Evolutionary conservation across 345 rosid species (phyloP).

Genomic region (Eucalyptus leucophloia): DNA sequence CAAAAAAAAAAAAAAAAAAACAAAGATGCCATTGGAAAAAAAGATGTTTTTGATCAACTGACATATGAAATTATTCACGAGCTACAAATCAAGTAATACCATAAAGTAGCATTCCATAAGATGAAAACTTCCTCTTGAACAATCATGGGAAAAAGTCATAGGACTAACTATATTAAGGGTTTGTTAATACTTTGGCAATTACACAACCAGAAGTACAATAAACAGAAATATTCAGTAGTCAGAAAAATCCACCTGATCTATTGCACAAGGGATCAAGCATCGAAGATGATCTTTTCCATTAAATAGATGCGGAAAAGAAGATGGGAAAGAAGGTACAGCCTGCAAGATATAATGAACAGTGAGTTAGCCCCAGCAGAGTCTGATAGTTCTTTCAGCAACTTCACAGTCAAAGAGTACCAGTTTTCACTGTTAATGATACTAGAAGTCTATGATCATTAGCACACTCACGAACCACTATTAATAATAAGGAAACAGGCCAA

Average conservation of each 20-base stretch:
- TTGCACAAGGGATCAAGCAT: constrained; percentile 94
- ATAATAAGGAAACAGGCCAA: not conserved
- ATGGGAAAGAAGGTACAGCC: constrained; percentile 96
- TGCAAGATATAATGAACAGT: constrained; percentile 10
- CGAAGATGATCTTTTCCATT: constrained; percentile 58
- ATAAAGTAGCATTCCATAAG: not conserved
- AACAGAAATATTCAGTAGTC: not conserved
- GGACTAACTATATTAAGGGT: not conserved
- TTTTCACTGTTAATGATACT: not conserved
- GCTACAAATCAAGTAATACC: not conserved
- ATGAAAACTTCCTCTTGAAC: not conserved
- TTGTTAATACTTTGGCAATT: not conserved
- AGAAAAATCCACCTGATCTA: constrained; percentile 63
- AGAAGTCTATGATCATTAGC: not conserved
- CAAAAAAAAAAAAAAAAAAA: not conserved
- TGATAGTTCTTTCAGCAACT: not conserved
- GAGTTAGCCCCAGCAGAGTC: not conserved
- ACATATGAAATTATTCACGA: not conserved
- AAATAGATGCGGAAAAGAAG: constrained; percentile 86
- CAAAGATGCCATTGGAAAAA: not conserved
- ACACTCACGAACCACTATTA: not conserved
- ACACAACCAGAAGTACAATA: not conserved
- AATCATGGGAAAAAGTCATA: not conserved
- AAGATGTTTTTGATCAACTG: not conserved
- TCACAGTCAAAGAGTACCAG: not conserved